Evolutionary conservation across 345 rosid species (phyloP), one percentile per base, ranked within the genome.

Genomic region (Barbarea vulgaris): DNA sequence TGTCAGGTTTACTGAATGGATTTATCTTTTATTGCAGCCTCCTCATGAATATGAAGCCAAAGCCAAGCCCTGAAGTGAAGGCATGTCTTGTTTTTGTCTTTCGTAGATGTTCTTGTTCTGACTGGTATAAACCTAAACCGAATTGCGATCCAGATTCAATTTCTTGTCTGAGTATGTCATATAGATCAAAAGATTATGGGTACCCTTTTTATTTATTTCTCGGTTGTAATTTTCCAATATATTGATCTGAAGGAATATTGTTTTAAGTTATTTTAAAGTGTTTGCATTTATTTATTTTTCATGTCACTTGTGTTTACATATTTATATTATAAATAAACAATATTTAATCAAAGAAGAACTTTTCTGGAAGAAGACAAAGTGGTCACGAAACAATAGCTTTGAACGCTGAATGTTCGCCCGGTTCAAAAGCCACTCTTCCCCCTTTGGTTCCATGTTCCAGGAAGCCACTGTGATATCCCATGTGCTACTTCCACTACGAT

Each of bases 11-110:
- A 46, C 27, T 50, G 52, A 77, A 21, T 64, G 57, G 72, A 7
- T 42, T 21, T 44, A 46, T 15, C 5, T 51, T 39, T 30, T 15
- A 6, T 56, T 67, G 71, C 91, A 90, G 96, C 84, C 67, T 75
- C 90, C 87, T 2, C 77, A 83, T 27, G 97, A 86, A 59, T 89
- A 91, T 31, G 89, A 85, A 67, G 88, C 86, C 68, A 91, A 75
- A 78, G 85, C 88, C 84, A 80, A 76, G 63, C 74, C 71, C 10
- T 78, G 81, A 77, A 54, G 28, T 47, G 21, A 60, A 64, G 76
- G 17, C 62, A 47, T 33, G 65, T 9, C 15, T 25, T 28, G 30
- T 25, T 44, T 44, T 33, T 31, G 17, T 14, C n/a, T 63, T 41
- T 15, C 8, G 65, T 67, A 67, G 65, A 75, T 50, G 28, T 75